Conservation (phyloP, 441 rosid species). For the Sinapis alba region DNA sequence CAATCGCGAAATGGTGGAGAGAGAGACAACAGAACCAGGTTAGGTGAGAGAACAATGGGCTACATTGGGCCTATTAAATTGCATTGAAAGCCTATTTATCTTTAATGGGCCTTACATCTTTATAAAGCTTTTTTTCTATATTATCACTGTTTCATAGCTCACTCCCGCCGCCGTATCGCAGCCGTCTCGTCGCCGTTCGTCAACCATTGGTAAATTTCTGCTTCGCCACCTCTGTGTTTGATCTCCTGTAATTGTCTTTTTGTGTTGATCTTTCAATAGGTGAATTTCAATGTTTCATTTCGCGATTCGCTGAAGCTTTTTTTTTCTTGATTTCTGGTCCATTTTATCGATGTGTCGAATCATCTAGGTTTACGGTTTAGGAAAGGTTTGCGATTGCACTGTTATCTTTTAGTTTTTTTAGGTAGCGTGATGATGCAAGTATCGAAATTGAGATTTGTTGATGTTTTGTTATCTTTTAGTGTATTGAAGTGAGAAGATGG, state of each 20-base stretch:
- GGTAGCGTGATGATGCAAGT: neutral
- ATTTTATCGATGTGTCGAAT: constrained; percentile 12
- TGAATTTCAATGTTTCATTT: neutral
- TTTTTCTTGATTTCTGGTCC: neutral
- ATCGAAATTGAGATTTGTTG: neutral
- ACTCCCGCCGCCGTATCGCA: constrained; percentile 14
- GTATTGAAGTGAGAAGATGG: neutral
- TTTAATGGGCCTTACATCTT: neutral
- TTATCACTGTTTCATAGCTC: neutral
- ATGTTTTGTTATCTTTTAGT: neutral
- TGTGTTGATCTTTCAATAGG: neutral
- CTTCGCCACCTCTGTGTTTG: neutral
- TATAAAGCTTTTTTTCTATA: neutral
- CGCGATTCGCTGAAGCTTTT: neutral
- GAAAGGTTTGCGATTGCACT: neutral
- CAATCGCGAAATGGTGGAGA: neutral
- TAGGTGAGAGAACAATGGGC: constrained; percentile 17
- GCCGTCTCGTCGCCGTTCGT: neutral
- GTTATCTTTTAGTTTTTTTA: neutral
- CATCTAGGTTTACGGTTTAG: neutral
- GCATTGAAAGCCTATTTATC: neutral
- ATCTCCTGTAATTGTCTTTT: neutral
- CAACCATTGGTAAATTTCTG: neutral
- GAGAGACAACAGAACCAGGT: constrained; percentile 19
- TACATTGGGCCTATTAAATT: neutral